Percentiles rank a stretch among this genome's conserved stretches.
Evolutionary conservation across 495 filamentous ascomycete genomes (phyloP).

Genomic region (Xanthoparmelia taractica): DNA sequence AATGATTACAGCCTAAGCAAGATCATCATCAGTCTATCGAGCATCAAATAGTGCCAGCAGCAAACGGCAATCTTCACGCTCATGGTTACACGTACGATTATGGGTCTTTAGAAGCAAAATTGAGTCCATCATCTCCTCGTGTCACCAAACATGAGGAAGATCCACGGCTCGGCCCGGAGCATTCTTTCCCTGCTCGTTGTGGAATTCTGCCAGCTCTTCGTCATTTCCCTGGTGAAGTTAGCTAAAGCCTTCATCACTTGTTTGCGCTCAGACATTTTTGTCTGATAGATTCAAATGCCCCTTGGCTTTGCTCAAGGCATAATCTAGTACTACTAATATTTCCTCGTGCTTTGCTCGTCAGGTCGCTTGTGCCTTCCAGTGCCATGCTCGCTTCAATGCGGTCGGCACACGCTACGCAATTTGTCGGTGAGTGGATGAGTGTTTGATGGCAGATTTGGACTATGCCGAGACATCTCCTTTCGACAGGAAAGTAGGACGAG

Average conservation of each 20-base stretch:
- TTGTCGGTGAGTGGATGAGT: background rate
- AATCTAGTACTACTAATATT: background rate
- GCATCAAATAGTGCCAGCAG: background rate
- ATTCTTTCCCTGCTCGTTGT: background rate
- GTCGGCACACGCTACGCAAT: background rate
- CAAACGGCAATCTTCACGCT: background rate
- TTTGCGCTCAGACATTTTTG: background rate
- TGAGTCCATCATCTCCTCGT: background rate
- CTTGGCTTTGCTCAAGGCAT: background rate
- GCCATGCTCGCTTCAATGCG: background rate
- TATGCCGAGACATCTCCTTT: background rate
- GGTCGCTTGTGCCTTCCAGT: too few species aligned
- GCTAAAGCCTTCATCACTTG: background rate
- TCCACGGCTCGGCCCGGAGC: background rate
- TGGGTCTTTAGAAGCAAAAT: background rate
- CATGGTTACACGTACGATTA: background rate
- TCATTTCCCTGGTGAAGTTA: background rate
- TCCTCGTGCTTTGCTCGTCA: too few species aligned
- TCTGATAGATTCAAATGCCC: background rate
- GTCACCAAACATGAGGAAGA: background rate
- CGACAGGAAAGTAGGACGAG: background rate
- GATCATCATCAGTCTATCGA: background rate
- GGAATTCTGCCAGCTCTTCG: background rate
- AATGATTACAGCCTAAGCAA: background rate
- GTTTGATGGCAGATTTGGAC: background rate